Base-by-base conservation (phyloP, 768 basidiomycete genomes). In the Leccinum truebloodii region DNA sequence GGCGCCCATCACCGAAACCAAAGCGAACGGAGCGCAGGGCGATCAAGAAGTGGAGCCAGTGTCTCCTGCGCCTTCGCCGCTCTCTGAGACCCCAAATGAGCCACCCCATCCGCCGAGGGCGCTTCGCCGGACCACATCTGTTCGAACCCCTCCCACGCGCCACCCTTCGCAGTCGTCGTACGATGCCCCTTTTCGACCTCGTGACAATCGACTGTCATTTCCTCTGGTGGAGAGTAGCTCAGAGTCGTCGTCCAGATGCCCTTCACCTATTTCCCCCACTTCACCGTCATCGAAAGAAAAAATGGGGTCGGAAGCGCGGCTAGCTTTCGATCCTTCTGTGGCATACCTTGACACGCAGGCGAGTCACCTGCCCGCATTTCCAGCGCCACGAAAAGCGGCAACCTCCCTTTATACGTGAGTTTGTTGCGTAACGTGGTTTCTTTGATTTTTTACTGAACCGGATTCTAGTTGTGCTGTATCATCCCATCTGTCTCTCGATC, bases 351-450 rank as follows among this genome's bases (percentile, higher is more conserved):
- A 61, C 44, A 62, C 60, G 30, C 61, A 60, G 52, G 62, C 62
- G n/a, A 58, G 57, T 52, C 18, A 37, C 55, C 48, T 30, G 59
- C 37, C 44, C 30, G 6, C 44, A 6, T 24, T 14, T 7, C 22
- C 56, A 61, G 54, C 61, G 26, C 67, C 65, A n/a, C 64, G 59
- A 22, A 55, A 63, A n/a, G 50, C 64, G 2, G 62, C 81, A 1
- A 63, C 77, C 16, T 75, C 82, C 3, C 79, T 89, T 32, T 90
- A 89, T 76, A 86, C 82, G 88, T 84, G 65, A 53, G 80, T 50
- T 32, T 44, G n/a, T n/a, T 10, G 22, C 52, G 10, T 26, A 22
- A n/a, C 32, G 44, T 32, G 28, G 52, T 30, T 18, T 34, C 6
- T 55, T 14, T 34, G 4, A 3, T 65, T 24, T 55, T 26, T 24